Evolutionary conservation across 768 basidiomycete genomes (phyloP), one percentile per base, ranked within the genome.

Genomic region (Boletus vermiculosoides): DNA sequence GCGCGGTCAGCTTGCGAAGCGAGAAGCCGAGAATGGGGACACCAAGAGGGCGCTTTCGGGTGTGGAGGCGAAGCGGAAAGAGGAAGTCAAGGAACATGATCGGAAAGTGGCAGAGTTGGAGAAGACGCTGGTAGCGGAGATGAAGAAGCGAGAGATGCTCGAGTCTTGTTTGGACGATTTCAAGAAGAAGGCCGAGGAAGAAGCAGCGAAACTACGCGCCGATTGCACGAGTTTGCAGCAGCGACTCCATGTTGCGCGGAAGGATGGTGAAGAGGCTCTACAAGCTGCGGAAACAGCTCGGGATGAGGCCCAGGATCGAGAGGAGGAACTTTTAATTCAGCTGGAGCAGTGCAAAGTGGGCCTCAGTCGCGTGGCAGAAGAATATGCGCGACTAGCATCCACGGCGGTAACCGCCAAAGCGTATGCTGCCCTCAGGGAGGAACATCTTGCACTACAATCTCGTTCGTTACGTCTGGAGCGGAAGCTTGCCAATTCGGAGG

Each of bases 401-500:
- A 67, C 73, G 31, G 76, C 80, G 3, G 75, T 84, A 13, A 62
- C 77, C 7, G 59, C 63, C 41, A 58, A 70, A 23, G 66, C 71
- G 1, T 72, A 81, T 58, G 64, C 65, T 20, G 59, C 64, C 8
- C 74, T 87, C 36, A 74, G 76, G 65, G 70, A 74, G 33, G 74
- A 78, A 30, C 70, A 79, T 55, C 53, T 71, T 2, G 60, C 68
- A 5, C 57, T 78, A 31, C 78, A 78, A 53, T 60, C 81, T 11
- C 78, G 75, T 9, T 71, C 74, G 25, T 68, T 77, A 28, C 83
- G 87, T 30, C 72, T 89, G 13, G 83, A 87, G 62, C 83, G 88
- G 57, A 88, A 86, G 68, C 74, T 89, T 15, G 82, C 81, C 40
- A 87, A 86, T 63, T 76, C 86, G 5, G 84, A 89, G 54, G 83